These are phyloP conservation scores for Recurvomyces mirabilis DNA, from an alignment of 495 filamentous ascomycete species.

Conservation along the genomic window DNA sequence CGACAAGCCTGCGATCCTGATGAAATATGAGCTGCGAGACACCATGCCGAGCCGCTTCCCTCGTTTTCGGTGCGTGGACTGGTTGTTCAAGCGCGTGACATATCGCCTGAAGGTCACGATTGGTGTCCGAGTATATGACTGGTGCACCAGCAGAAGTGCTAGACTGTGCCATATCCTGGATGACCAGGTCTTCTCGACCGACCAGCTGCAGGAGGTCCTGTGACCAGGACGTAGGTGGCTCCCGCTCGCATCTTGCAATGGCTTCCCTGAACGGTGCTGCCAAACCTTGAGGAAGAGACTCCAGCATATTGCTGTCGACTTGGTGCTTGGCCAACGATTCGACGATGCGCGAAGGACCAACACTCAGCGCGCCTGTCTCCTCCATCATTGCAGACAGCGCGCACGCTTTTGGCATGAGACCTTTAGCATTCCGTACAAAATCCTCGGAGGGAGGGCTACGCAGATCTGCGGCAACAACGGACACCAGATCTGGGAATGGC, in stretches of 20 bases:
- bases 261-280: slow-evolving; percentile 67
- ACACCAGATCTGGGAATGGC: slow-evolving; percentile 18
- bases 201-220: slow-evolving; percentile 60
- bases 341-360: slow-evolving; percentile 1
- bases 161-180: slow-evolving; percentile 18
- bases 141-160: slow-evolving; percentile 33
- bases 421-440: neutral
- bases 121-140: too few relatives aligned
- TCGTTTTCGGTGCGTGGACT: slow-evolving; percentile 9
- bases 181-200: slow-evolving; percentile 63
- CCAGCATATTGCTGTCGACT: slow-evolving; percentile 47
- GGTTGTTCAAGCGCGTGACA: slow-evolving; percentile 44
- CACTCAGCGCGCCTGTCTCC: slow-evolving; percentile 4
- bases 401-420: slow-evolving; percentile 4
- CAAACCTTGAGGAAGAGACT: slow-evolving; percentile 75
- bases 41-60: slow-evolving; percentile 36
- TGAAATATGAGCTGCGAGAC: slow-evolving; percentile 78
- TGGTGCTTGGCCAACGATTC: slow-evolving; percentile 45
- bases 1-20: slow-evolving; percentile 76
- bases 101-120: slow-evolving; percentile 63
- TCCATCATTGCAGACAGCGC: slow-evolving; percentile 8
- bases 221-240: slow-evolving; percentile 68
- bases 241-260: slow-evolving; percentile 69
- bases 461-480: slow-evolving; percentile 1
- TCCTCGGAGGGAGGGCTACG: neutral